Percentiles rank a stretch among this genome's conserved stretches.
Conservation (phyloP, 2,329 filamentous ascomycete genomes). For the Aureobasidium subglaciale region DNA sequence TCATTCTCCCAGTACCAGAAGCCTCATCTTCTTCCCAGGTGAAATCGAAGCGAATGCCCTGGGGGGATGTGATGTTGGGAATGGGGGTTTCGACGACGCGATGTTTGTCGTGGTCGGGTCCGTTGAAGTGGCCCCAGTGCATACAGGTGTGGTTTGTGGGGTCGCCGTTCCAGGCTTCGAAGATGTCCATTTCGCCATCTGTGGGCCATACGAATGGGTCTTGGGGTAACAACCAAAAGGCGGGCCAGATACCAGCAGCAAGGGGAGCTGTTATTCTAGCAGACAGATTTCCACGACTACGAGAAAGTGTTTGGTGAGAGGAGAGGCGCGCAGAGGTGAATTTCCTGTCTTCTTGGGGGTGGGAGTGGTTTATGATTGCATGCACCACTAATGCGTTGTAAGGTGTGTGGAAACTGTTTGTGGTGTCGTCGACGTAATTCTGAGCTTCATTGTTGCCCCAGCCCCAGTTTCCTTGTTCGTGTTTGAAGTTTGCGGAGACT, state of each 20-base stretch:
- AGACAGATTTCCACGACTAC: constrained; percentile 47
- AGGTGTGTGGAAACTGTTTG: constrained; percentile 50
- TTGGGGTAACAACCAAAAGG: constrained; percentile 53
- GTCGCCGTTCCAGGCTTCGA: constrained; percentile 56
- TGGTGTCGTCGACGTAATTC: constrained; percentile 45
- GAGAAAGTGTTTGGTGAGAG: constrained; percentile 44
- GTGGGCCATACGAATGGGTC: constrained; percentile 54
- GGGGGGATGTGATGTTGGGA: constrained; percentile 38
- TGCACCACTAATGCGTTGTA: constrained; percentile 48
- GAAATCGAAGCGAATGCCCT: constrained; percentile 49
- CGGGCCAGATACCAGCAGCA: constrained; percentile 53
- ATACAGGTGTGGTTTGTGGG: constrained; percentile 50
- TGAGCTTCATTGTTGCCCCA: constrained; percentile 58
- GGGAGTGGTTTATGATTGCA: constrained; percentile 36
- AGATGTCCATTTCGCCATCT: constrained; percentile 55
- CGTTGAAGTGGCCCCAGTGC: constrained; percentile 52
- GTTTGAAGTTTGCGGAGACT: constrained; percentile 46
- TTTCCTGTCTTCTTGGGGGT: constrained; percentile 32
- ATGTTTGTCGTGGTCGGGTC: constrained; percentile 50
- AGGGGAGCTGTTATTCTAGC: constrained; percentile 47
- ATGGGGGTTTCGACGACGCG: constrained; percentile 47
- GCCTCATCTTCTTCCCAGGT: constrained; percentile 47
- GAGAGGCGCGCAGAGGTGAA: constrained; percentile 53
- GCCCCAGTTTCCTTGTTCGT: constrained; percentile 51
- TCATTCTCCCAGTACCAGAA: constrained; percentile 38